A percentile compares a stretch with the other conserved stretches of the same genome.
These are phyloP conservation scores for Chaetomiaceae sp. DNA, from an alignment of 2,329 filamentous ascomycete genomes.

Conservation along the genomic window DNA sequence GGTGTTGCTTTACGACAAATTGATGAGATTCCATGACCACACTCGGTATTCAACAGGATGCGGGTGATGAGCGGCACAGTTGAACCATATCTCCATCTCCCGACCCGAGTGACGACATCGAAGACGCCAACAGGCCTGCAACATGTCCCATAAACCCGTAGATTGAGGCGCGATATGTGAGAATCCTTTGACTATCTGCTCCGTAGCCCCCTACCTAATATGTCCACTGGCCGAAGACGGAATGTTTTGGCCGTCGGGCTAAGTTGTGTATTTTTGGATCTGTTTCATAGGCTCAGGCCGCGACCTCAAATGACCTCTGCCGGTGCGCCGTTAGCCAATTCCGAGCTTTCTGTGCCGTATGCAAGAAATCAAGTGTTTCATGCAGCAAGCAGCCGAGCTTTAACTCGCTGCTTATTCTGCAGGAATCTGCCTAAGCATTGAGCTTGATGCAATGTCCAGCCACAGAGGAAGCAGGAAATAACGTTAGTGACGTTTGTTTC, in stretches of 20 bases:
- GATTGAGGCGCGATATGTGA: neutral
- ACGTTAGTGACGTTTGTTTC: conserved; percentile 3
- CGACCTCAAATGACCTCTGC: neutral
- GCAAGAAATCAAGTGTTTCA: conserved; percentile 9
- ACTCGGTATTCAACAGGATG: neutral
- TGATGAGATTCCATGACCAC: conserved; percentile 48
- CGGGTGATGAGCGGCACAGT: neutral
- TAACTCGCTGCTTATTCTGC: neutral
- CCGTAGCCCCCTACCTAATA: neutral
- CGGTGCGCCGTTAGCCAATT: neutral
- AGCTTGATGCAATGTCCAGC: neutral
- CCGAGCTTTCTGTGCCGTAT: neutral
- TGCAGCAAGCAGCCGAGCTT: neutral
- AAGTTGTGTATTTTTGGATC: conserved; percentile 9
- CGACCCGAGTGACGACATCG: too few relatives aligned
- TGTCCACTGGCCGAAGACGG: neutral
- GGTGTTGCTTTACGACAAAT: conserved; percentile 55
- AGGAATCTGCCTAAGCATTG: neutral
- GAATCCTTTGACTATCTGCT: neutral
- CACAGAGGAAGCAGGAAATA: neutral
- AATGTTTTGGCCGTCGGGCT: neutral
- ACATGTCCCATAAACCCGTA: neutral
- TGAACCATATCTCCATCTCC: neutral
- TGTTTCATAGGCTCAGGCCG: conserved; percentile 10
- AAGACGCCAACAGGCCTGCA: neutral